Evolutionary conservation across 495 filamentous ascomycete species (phyloP), one percentile per base, ranked within the genome.

Genomic region (Annulohypoxylon stygium): DNA sequence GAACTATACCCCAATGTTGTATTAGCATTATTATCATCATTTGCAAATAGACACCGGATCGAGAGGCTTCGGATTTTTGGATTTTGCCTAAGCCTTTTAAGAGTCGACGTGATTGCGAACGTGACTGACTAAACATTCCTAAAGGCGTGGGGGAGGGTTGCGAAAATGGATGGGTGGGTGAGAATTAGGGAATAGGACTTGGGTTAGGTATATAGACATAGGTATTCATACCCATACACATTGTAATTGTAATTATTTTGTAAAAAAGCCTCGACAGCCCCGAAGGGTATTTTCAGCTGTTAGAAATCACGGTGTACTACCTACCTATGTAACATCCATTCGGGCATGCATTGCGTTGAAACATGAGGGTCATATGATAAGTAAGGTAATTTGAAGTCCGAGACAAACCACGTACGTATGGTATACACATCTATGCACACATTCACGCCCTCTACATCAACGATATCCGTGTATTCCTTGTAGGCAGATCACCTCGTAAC

Each of bases 1-100:
- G 41, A 67, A 65, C 50, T 64, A 75, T 75, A 75, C 67, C 53
- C 72, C 67, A 47, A 75, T 60, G 55, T 71, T 58, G 64, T 64
- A 61, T 67, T 55, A 60, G 43, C 12, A 65, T 67, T 41, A 67
- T 62, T 41, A 67, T 62, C 33, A 63, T 59, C 50, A 71, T 67
- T 65, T 54, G 61, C 51, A 48, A 62, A 66, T 74, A 69, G 45
- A 69, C 48, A 36, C 12, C n/a, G 16, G 47, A 26, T 33, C 30
- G n/a, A 25, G 10, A 18, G 30, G 20, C 5, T 53, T n/a, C 4
- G 10, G n/a, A 18, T 9, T 14, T 36, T 57, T 57, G 53, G 8
- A 53, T 54, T 65, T 65, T 54, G 33, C 61, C 53, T 34, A 57
- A 57, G 53, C 53, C 9, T 57, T 16, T 57, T n/a, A 18, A 18